Percentiles rank a stretch among this genome's conserved stretches.
These are phyloP conservation scores for Naematelia encephala DNA, from an alignment of 768 basidiomycete genomes.

Conservation along the genomic window DNA sequence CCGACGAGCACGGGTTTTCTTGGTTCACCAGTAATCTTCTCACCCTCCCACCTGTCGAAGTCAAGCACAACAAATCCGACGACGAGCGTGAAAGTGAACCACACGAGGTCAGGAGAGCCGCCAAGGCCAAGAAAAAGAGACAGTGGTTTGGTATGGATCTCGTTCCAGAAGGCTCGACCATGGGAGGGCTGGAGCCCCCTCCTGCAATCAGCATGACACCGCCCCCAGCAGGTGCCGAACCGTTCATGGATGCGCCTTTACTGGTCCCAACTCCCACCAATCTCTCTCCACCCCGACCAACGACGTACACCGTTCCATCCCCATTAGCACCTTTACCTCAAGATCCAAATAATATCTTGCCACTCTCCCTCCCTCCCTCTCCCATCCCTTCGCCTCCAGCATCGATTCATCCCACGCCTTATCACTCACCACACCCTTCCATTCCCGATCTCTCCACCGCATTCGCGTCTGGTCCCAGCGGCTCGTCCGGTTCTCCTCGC, in stretches of 20 bases:
- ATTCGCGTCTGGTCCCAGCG: constrained; percentile 8
- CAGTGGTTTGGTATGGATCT: constrained; percentile 13
- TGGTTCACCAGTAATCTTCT: neutral
- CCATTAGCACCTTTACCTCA: constrained; percentile 19
- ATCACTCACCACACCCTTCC: constrained; percentile 22
- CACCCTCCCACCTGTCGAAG: neutral
- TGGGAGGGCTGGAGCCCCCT: constrained; percentile 4
- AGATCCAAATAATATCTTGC: constrained; percentile 35
- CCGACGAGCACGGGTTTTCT: neutral
- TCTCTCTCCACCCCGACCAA: constrained; percentile 16
- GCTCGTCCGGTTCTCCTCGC: constrained; percentile 18
- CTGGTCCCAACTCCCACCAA: neutral
- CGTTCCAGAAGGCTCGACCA: neutral
- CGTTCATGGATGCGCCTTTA: constrained; percentile 6
- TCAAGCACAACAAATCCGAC: constrained; percentile 7
- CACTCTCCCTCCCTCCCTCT: constrained; percentile 24
- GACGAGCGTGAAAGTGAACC: constrained; percentile 4
- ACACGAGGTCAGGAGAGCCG: neutral
- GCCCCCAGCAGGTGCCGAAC: constrained; percentile 2
- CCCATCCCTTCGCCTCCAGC: constrained; percentile 23
- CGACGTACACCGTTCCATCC: constrained; percentile 5
- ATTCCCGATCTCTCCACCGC: constrained; percentile 15
- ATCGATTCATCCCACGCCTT: constrained; percentile 17
- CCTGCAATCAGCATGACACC: constrained; percentile 28
- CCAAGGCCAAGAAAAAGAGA: constrained; percentile 3